Evolutionary conservation across 306 rosid genomes (phyloP), one percentile per base, ranked within the genome.

Genomic region (Oxytropis ochrocephala): DNA sequence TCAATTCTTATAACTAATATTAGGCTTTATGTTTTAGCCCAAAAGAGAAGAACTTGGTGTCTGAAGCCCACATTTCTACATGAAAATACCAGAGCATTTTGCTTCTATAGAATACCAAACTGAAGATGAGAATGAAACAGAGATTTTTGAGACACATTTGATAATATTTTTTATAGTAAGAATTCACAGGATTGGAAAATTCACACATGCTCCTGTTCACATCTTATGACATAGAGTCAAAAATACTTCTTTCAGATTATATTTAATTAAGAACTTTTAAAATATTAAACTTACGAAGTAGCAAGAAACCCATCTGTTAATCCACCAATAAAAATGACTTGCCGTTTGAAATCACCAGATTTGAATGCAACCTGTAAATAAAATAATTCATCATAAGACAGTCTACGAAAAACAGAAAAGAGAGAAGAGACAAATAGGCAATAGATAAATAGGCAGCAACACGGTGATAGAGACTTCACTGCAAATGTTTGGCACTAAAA

Each of bases 251-350:
- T 12, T 17, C 24, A 6, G 30, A 48, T n/a, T 11, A 57, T 11
- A 52, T 24, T 14, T 42, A 49, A 51, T 14, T 18, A 19, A 74
- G 65, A 65, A 32, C 43, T 61, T 73, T 27, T 43, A 21, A 30
- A 43, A 35, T 5, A 30, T 27, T 29, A 19, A 51, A 83, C 96
- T 32, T 91, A 95, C 99, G 87, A 73, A 14, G 92, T 86, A 38
- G 99, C 96, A 55, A 95, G 85, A 85, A 95, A 89, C 56, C 96
- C 99, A 84, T 95, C 96, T 0, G 96, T 84, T 48, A 95, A 72
- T 81, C 99, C 99, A 73, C 99, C 99, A 65, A 95, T 89, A 70
- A 95, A 91, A 64, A 95, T 87, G 62, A 95, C 89, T 76, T 95
- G 99, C 62, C 89, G 95, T 58, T 80, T 85, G 78, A 76, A 89